These are phyloP conservation scores for Fusarium abutilonis DNA, from an alignment of 2,329 filamentous ascomycete genomes.

Conservation along the genomic window DNA sequence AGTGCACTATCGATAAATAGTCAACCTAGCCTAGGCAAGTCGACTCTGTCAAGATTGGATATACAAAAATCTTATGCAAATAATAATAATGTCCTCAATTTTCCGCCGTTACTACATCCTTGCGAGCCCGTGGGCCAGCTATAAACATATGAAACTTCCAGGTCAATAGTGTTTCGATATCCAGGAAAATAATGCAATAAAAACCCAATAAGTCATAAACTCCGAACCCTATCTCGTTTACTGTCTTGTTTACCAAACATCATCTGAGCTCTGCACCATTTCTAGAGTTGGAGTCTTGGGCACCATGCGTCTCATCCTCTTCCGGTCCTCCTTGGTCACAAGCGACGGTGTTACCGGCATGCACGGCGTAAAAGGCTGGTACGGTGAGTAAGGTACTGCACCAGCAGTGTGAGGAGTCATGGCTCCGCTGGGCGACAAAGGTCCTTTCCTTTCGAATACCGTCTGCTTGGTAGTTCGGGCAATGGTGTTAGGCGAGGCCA, in stretches of 20 bases:
- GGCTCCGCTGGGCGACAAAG: conserved; percentile 65
- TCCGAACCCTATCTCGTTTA: conserved; percentile 5
- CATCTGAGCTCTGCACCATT: conserved; percentile 70
- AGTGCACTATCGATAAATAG: conserved; percentile 1
- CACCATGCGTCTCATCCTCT: conserved; percentile 71
- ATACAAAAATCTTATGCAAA: conserved; percentile 29
- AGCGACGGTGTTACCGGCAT: conserved; percentile 81
- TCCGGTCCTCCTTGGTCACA: conserved; percentile 75
- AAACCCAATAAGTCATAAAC: conserved; percentile 13
- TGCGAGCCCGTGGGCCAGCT: conserved; percentile 16
- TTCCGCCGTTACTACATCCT: conserved; percentile 25
- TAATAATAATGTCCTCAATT: conserved; percentile 18
- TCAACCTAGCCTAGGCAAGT: neutral
- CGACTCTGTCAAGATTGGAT: conserved; percentile 11
- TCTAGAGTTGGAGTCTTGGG: conserved; percentile 70
- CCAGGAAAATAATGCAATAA: conserved; percentile 40
- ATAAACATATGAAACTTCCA: conserved; percentile 16
- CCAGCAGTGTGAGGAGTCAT: conserved; percentile 70
- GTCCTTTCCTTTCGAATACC: conserved; percentile 66
- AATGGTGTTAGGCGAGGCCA: conserved; percentile 61
- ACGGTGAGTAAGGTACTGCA: conserved; percentile 77
- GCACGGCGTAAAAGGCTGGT: conserved; percentile 80
- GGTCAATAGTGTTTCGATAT: conserved; percentile 39
- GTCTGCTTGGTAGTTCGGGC: conserved; percentile 69
- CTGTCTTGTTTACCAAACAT: conserved; percentile 67